These are phyloP conservation scores for Lonicera japonica DNA, from an alignment of 129 eudicot species.

Conservation along the genomic window DNA sequence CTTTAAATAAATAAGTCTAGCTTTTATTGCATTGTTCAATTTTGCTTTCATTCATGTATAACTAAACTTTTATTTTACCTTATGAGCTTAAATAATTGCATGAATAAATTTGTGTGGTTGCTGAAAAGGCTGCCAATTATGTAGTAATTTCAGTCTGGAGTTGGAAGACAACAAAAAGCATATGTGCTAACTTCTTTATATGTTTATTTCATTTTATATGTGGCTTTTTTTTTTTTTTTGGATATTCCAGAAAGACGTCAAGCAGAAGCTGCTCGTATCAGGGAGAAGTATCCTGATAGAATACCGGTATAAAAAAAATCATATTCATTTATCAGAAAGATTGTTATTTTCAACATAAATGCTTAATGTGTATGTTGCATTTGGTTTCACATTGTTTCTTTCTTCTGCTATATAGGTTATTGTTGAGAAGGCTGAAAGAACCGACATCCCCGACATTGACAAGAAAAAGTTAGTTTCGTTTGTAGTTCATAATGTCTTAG, in stretches of 20 bases:
- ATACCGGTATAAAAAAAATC: conserved; percentile 58
- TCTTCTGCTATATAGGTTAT: conserved; percentile 52
- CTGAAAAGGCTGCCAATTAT: not conserved
- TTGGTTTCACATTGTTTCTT: not conserved
- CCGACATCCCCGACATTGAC: conserved; percentile 93
- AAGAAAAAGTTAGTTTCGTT: conserved; percentile 73
- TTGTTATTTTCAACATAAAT: not conserved
- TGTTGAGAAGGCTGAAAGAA: conserved; percentile 93
- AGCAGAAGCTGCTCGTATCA: conserved; percentile 96
- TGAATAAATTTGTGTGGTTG: not conserved
- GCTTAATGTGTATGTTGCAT: not conserved
- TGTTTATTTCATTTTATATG: not conserved
- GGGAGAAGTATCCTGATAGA: conserved; percentile 95
- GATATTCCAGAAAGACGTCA: conserved; percentile 68
- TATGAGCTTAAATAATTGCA: too few relatives aligned
- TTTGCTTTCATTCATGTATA: not conserved
- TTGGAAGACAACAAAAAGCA: too few relatives aligned
- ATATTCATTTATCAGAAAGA: not conserved
- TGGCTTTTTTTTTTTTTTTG: not conserved
- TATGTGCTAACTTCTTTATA: not conserved
- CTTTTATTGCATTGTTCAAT: not conserved
- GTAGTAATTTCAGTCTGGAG: not conserved
- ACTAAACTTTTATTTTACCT: too few relatives aligned
- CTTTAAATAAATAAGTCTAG: not conserved
- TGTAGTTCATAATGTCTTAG: not conserved